Percentiles rank a stretch among this genome's conserved stretches.
phyloP scores from a whole-genome alignment of 2,329 filamentous ascomycete species.

The Fusarium nanum region DNA sequence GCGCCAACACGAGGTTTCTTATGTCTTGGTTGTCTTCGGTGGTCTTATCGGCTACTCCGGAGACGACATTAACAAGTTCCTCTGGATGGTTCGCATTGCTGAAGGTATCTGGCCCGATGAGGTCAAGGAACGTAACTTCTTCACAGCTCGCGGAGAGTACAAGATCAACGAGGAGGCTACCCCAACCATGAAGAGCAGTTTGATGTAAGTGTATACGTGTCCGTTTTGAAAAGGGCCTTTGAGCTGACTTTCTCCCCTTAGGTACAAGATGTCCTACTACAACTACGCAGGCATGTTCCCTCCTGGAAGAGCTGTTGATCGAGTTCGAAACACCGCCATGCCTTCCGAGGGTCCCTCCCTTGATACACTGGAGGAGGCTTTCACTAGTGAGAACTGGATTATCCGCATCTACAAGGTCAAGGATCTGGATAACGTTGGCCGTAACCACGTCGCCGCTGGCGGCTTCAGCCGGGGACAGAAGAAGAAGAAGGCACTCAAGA shows the following conservation, averaged over 20 bases:
- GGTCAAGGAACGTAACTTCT: slow-evolving; percentile 96
- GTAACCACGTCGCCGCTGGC: slow-evolving; percentile 78
- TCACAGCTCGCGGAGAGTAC: slow-evolving; percentile 94
- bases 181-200: slow-evolving; percentile 97
- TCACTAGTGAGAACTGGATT: slow-evolving; percentile 99
- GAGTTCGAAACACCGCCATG: slow-evolving; percentile 83
- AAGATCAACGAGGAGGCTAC: slow-evolving; percentile 92
- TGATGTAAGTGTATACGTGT: slow-evolving; percentile 79
- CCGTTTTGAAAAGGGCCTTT: background rate
- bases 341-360: slow-evolving; percentile 88
- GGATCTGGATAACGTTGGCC: slow-evolving; percentile 94
- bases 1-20: slow-evolving; percentile 98
- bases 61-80: slow-evolving; percentile 99
- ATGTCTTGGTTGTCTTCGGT: slow-evolving; percentile 97
- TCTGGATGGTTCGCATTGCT: slow-evolving; percentile 99
- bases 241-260: slow-evolving; percentile 53
- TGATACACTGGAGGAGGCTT: slow-evolving; percentile 93
- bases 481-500: slow-evolving; percentile 82
- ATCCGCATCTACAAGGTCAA: slow-evolving; percentile 99
- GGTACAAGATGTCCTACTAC: slow-evolving; percentile 99
- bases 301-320: slow-evolving; percentile 87
- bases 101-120: slow-evolving; percentile 99
- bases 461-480: slow-evolving; percentile 84
- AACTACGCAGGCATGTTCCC: slow-evolving; percentile 96
- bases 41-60: slow-evolving; percentile 96